phyloP scores from a whole-genome alignment of 2,329 filamentous ascomycete genomes.

The Penicillium hordei region DNA sequence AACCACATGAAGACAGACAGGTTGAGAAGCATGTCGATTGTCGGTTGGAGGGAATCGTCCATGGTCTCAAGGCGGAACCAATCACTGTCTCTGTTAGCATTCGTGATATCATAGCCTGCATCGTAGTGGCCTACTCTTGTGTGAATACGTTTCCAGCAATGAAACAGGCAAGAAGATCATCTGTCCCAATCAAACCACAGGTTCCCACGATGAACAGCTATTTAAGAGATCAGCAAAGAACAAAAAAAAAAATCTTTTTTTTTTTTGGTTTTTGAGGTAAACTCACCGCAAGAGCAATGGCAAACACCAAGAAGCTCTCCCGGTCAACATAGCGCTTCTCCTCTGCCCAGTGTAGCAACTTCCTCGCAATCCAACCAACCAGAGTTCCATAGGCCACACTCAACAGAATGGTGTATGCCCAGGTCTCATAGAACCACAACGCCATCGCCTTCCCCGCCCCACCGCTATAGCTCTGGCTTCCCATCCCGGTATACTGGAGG shows the following conservation, averaged over 20 bases:
- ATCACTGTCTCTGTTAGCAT: constrained; percentile 53
- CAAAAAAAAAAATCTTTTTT: too few species aligned
- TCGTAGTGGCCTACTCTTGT: constrained; percentile 61
- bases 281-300: constrained; percentile 72
- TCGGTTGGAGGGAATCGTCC: constrained; percentile 90
- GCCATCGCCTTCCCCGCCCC: constrained; percentile 68
- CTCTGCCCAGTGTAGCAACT: constrained; percentile 80
- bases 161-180: constrained; percentile 89
- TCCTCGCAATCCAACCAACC: constrained; percentile 79
- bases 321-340: constrained; percentile 77
- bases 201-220: constrained; percentile 81
- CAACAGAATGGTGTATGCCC: constrained; percentile 77
- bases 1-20: constrained; percentile 88
- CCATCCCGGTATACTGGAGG: constrained; percentile 69
- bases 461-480: constrained; percentile 55
- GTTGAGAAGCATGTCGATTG: constrained; percentile 92
- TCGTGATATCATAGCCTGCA: background rate
- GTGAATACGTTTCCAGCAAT: constrained; percentile 89
- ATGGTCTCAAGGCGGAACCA: constrained; percentile 88
- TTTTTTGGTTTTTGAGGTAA: background rate
- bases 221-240: constrained; percentile 9
- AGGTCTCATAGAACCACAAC: constrained; percentile 81
- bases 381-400: constrained; percentile 74
- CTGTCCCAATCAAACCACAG: constrained; percentile 80
- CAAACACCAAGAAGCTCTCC: constrained; percentile 85